Conservation (phyloP, 2,329 filamentous ascomycete species). For the Aspergillus calidoustus region DNA sequence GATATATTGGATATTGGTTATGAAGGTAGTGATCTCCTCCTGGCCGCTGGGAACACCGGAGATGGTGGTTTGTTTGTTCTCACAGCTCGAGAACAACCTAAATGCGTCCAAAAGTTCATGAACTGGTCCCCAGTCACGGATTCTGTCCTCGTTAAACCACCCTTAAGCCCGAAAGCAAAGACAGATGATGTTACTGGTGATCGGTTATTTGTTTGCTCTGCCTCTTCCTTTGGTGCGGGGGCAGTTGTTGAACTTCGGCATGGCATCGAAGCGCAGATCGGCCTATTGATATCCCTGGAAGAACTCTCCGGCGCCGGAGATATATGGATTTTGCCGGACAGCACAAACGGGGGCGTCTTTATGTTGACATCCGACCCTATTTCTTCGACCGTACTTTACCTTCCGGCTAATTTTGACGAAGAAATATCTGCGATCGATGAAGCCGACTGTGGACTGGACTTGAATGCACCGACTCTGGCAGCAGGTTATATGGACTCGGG, state of each 20-base stretch:
- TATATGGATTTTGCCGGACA: conserved; percentile 50
- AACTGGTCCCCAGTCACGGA: conserved; percentile 64
- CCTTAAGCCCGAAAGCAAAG: conserved; percentile 21
- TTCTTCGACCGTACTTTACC: conserved; percentile 43
- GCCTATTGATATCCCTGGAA: conserved; percentile 47
- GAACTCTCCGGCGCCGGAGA: conserved; percentile 46
- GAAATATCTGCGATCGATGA: conserved; percentile 47
- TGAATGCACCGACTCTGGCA: conserved; percentile 49
- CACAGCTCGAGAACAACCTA: conserved; percentile 59
- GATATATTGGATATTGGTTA: conserved; percentile 69
- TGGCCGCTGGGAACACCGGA: conserved; percentile 78
- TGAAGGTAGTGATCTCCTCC: conserved; percentile 73
- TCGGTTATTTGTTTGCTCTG: conserved; percentile 69
- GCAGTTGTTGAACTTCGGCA: conserved; percentile 70
- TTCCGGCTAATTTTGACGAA: conserved; percentile 43
- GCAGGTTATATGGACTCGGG: conserved; percentile 43
- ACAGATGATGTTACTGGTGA: conserved; percentile 49
- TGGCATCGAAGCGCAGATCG: conserved; percentile 71
- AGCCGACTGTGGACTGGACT: conserved; percentile 45
- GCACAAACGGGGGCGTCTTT: conserved; percentile 37
- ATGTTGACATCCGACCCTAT: conserved; percentile 49
- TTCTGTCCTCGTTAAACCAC: conserved; percentile 36
- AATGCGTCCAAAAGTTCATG: conserved; percentile 64
- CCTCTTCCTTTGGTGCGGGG: conserved; percentile 62
- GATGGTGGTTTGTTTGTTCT: conserved; percentile 77